These are phyloP conservation scores for Ensete ventricosum DNA, from an alignment of 176 grass and related monocot genomes.

Conservation along the genomic window DNA sequence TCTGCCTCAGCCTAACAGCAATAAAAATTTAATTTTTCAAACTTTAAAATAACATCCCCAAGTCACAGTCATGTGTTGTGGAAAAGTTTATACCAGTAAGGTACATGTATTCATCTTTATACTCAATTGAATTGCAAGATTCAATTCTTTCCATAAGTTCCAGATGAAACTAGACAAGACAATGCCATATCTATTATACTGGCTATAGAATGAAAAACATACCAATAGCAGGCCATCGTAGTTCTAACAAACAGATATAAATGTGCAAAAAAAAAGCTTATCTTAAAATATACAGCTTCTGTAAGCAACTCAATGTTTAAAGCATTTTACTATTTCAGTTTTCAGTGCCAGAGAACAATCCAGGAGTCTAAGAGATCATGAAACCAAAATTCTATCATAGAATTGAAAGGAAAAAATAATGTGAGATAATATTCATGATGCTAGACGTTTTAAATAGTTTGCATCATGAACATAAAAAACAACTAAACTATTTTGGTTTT, in stretches of 20 bases:
- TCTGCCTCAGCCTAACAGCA: background rate
- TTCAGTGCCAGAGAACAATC: background rate
- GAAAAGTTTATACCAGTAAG: too few relatives aligned
- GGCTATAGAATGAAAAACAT: too few relatives aligned
- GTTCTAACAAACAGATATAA: too few relatives aligned
- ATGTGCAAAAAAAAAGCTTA: too few relatives aligned
- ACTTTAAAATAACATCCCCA: background rate
- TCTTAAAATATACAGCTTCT: too few relatives aligned
- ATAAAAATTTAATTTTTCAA: background rate
- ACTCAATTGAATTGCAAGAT: too few relatives aligned
- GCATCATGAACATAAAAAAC: background rate
- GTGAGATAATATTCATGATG: background rate
- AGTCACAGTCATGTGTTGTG: too few relatives aligned
- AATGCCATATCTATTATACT: too few relatives aligned
- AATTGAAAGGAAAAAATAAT: background rate
- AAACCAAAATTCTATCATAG: background rate
- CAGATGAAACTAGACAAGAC: too few relatives aligned
- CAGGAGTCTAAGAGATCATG: background rate
- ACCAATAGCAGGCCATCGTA: too few relatives aligned
- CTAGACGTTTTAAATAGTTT: background rate
- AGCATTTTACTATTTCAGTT: background rate
- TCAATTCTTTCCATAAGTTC: too few relatives aligned
- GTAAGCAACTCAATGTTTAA: background rate
- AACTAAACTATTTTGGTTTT: background rate
- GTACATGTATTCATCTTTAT: too few relatives aligned